Base-by-base conservation (phyloP, 2,329 filamentous ascomycete species). In the Aspergillus ibericus region DNA sequence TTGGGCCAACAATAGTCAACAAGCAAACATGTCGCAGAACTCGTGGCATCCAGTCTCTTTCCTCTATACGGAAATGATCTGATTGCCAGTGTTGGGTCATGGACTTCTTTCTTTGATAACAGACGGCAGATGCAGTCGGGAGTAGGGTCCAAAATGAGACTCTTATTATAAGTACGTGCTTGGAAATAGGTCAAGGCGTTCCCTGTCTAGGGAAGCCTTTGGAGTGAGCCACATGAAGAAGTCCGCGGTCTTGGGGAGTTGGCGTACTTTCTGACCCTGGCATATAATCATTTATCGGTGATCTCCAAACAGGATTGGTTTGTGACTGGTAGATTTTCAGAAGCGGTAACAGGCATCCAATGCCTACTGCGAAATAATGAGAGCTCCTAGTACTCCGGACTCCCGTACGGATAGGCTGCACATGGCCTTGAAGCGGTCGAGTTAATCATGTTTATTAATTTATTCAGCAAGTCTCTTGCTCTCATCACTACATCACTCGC, bases 321-420 rank as follows among this genome's bases (percentile, higher is more conserved):
- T 53, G 51, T 53, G 51, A 53, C 51, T 53, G 51, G 51, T 53
- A 53, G n/a, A 53, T 32, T 53, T 27, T 22, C 27, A 48, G 44
- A 25, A 48, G 44, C 44, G 44, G 44, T 48, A 48, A 48, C 44
- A 48, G 27, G 27, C 25, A 32, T 29, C 27, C 27, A 48, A n/a
- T 29, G 44, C 44, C 32, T 48, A 48, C 44, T 48, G 22, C 25
- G 44, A 29, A 48, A n/a, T 48, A 48, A 16, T 47, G 42, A n/a
- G 42, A 22, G 36, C 48, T 50, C 27, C 16, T 29, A 22, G 16
- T 42, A 29, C n/a, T 29, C 35, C n/a, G n/a, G n/a, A n/a, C n/a
- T n/a, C n/a, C n/a, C 35, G 36, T 44, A 32, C 44, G 22, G 22
- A 27, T 47, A n/a, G 29, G 16, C 44, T 36, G 34, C 16, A 27